Base-by-base conservation (phyloP, 306 rosid genomes). In the Mimosa bimucronata region DNA sequence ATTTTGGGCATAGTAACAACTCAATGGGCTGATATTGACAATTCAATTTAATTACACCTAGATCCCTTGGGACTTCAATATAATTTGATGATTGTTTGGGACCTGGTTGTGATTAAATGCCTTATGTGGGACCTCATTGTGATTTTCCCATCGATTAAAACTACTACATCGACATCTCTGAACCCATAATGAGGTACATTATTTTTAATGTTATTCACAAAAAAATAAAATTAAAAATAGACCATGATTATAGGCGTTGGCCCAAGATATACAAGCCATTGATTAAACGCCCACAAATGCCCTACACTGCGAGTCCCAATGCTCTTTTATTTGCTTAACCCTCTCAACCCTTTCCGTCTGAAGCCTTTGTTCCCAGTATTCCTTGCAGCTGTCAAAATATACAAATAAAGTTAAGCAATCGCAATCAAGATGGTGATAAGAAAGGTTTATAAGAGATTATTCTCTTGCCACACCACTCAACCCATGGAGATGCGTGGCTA, bases 311-410 rank as follows among this genome's bases (percentile, higher is more conserved):
- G 71, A 73, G 76, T 91, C 95, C 98, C 98, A 95, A 48, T 95
- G 90, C 78, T 91, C 89, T 87, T 95, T 95, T 26, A 79, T 86
- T 83, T 90, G 96, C 71, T 79, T 90, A n/a, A 95, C 74, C 84
- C 98, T 90, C 81, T 91, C 98, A 0, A 40, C 83, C 84, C 94
- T 90, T 21, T 95, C 98, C 29, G 81, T 78, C 66, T 66, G 85
- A 70, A 87, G 91, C 80, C 98, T 84, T 80, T 83, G 73, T 77
- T 83, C 91, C 98, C 98, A 93, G 85, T 95, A 93, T 10, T 85
- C 88, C 15, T 9, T 77, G 87, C 94, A 93, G 66, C 98, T 95
- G 89, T 80, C 29, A 28, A 74, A 41, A 67, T 3, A 61, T 66
- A 57, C 26, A 69, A 9, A 19, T 41, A 15, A 44, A 64, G 42